A percentile compares a stretch with the other conserved stretches of the same genome.
Conservation (phyloP, 1,284 basidiomycete species). For the Quambalaria eucalypti region DNA sequence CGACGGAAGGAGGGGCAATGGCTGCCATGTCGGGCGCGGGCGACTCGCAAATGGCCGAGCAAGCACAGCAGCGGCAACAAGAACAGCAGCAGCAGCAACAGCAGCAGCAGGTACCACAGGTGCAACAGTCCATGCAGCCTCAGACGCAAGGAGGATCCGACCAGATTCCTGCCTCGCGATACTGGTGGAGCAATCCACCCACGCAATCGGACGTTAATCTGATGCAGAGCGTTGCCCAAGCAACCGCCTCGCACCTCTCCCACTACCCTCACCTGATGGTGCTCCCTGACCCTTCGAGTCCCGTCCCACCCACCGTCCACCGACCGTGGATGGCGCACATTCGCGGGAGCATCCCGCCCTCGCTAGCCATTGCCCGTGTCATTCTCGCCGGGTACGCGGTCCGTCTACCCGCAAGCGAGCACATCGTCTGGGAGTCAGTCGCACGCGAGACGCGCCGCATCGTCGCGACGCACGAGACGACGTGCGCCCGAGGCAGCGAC, state of each 20-base stretch:
- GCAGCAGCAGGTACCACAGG: background rate
- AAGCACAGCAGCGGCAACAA: too few relatives aligned
- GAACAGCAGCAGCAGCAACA: background rate
- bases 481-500: slow-evolving; percentile 8
- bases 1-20: too few relatives aligned
- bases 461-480: slow-evolving; percentile 4
- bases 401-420: slow-evolving; percentile 27
- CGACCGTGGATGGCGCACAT: slow-evolving; percentile 36
- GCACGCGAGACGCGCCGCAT: slow-evolving; percentile 17
- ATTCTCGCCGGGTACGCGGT: slow-evolving; percentile 33
- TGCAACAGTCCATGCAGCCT: too few relatives aligned
- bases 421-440: slow-evolving; percentile 26
- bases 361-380: slow-evolving; percentile 27
- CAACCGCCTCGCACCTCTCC: slow-evolving; percentile 33
- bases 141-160: too few relatives aligned
- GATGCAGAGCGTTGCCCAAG: slow-evolving; percentile 26
- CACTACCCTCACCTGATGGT: slow-evolving; percentile 37
- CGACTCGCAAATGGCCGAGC: too few relatives aligned
- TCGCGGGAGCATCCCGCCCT: slow-evolving; percentile 18
- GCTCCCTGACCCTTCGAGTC: slow-evolving; percentile 32
- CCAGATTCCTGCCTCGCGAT: slow-evolving; percentile 4
- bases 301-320: slow-evolving; percentile 35
- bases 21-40: too few relatives aligned
- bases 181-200: slow-evolving; percentile 29
- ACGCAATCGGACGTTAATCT: slow-evolving; percentile 1